Conservation (phyloP, 2,329 filamentous ascomycete genomes). For the Pseudogymnoascus sp. region DNA sequence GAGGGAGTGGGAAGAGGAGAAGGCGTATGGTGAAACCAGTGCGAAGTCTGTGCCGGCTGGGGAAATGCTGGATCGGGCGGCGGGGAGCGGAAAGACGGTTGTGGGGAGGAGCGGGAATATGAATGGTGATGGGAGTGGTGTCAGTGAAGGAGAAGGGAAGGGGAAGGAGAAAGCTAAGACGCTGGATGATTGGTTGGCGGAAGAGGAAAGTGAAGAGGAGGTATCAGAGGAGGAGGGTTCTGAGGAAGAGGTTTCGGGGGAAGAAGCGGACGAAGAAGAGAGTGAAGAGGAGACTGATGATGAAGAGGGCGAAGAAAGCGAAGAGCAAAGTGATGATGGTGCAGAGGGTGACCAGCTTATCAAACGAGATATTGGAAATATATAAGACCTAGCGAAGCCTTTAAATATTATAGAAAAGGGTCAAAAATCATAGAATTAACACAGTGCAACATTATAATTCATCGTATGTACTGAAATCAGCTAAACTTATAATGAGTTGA, state of each 20-base stretch:
- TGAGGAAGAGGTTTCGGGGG: constrained; percentile 44
- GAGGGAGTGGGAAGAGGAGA: constrained; percentile 50
- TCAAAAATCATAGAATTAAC: neutral
- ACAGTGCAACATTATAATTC: neutral
- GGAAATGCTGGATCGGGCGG: constrained; percentile 56
- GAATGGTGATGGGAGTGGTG: constrained; percentile 37
- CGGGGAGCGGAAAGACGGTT: constrained; percentile 30
- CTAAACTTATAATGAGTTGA: neutral
- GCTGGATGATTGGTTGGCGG: constrained; percentile 87
- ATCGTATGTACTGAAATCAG: neutral
- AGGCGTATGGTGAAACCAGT: constrained; percentile 32
- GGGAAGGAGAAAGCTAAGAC: constrained; percentile 54
- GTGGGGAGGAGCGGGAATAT: constrained; percentile 32
- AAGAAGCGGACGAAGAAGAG: constrained; percentile 44
- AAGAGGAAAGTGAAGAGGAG: constrained; percentile 55
- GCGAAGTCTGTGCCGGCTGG: constrained; percentile 47
- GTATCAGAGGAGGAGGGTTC: constrained; percentile 44
- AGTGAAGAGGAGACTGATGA: constrained; percentile 41
- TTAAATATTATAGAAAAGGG: neutral
- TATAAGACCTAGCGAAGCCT: neutral
- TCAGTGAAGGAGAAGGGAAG: constrained; percentile 40
- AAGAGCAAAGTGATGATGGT: constrained; percentile 23
- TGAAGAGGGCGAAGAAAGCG: constrained; percentile 35
- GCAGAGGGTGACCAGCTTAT: constrained; percentile 28
- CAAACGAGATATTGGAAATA: constrained; percentile 14